A percentile compares a stretch with the other conserved stretches of the same genome.
These are phyloP conservation scores for Zoysia matrella DNA, from an alignment of 202 grass and related monocot genomes.

Conservation along the genomic window DNA sequence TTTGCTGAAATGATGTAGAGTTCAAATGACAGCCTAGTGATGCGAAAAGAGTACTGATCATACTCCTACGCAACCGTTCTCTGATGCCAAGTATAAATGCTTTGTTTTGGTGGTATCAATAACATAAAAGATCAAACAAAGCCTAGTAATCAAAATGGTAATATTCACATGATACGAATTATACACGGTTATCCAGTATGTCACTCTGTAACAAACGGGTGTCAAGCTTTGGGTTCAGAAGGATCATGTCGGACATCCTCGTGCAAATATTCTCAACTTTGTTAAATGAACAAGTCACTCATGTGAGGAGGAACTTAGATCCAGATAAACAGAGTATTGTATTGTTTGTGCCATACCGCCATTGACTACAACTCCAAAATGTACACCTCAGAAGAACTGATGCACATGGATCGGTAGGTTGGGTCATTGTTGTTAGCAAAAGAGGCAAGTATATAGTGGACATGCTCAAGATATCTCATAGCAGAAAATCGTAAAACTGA, in stretches of 20 bases:
- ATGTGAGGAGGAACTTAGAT: background rate
- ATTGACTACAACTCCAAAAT: background rate
- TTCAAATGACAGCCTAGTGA: slow-evolving; percentile 17
- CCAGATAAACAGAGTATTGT: background rate
- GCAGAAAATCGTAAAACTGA: background rate
- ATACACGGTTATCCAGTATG: background rate
- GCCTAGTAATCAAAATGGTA: slow-evolving; percentile 3
- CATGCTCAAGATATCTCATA: background rate
- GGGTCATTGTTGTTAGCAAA: background rate
- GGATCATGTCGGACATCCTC: background rate
- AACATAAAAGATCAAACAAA: background rate
- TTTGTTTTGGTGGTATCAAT: background rate
- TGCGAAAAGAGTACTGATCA: background rate
- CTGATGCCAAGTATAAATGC: background rate
- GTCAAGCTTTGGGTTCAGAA: background rate
- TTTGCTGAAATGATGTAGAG: slow-evolving; percentile 28
- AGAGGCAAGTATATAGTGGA: background rate
- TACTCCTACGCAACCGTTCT: slow-evolving; percentile 14
- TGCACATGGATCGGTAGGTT: background rate
- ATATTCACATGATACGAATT: slow-evolving; percentile 1
- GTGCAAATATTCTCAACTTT: background rate
- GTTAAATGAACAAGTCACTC: background rate
- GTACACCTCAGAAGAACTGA: background rate
- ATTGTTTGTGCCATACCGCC: background rate
- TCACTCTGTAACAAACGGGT: background rate